Conservation (phyloP, 805 yeast species). For the Kodamaea hsintzibuensis region DNA sequence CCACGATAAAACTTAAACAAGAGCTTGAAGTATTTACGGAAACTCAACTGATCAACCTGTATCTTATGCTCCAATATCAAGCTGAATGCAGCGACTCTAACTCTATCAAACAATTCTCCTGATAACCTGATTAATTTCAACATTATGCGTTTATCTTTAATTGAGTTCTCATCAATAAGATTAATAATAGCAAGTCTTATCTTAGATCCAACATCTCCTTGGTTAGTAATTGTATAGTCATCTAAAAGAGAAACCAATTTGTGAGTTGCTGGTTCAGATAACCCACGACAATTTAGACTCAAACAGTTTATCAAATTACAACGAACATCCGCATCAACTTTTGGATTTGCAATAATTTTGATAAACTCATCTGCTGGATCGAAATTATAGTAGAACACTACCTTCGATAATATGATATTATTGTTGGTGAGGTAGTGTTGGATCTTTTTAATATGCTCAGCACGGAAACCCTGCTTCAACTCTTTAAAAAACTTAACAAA, state of each 20-base stretch:
- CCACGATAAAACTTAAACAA: slow-evolving; percentile 9
- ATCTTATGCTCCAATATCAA: slow-evolving; percentile 31
- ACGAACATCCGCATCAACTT: slow-evolving; percentile 27
- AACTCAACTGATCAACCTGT: neutral
- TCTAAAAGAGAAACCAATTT: slow-evolving; percentile 45
- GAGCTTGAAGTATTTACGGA: slow-evolving; percentile 1
- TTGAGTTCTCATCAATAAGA: slow-evolving; percentile 27
- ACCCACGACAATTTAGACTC: slow-evolving; percentile 12
- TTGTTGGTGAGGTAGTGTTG: slow-evolving; percentile 40
- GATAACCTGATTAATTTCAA: slow-evolving; percentile 52
- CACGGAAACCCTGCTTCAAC: neutral
- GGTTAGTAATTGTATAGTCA: slow-evolving; percentile 75
- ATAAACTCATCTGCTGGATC: slow-evolving; percentile 21
- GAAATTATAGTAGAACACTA: slow-evolving; percentile 31
- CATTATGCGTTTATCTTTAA: slow-evolving; percentile 17
- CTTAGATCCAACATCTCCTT: slow-evolving; percentile 91
- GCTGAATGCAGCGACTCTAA: slow-evolving; percentile 45
- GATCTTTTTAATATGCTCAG: slow-evolving; percentile 27
- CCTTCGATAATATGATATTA: slow-evolving; percentile 37
- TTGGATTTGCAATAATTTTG: slow-evolving; percentile 21
- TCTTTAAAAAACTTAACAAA: slow-evolving; percentile 30
- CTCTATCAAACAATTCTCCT: slow-evolving; percentile 62
- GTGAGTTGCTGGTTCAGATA: neutral
- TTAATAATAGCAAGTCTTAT: slow-evolving; percentile 55
- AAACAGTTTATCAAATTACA: slow-evolving; percentile 27